Conservation (phyloP, 1,284 basidiomycete species). For the Ganoderma lingzhi region DNA sequence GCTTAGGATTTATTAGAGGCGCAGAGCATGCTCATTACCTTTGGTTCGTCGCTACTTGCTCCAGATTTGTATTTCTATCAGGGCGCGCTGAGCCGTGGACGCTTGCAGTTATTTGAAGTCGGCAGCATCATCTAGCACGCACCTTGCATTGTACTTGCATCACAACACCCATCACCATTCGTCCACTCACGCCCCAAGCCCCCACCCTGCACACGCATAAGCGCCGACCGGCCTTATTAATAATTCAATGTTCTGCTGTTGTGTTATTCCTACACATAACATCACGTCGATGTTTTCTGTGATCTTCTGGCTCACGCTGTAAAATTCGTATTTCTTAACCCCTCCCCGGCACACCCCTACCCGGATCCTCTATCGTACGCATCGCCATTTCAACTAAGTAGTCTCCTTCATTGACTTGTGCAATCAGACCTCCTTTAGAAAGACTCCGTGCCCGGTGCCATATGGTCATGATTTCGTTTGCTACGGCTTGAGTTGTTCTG, state of each 20-base stretch:
- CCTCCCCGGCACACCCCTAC: conserved; percentile 21
- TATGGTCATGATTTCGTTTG: background rate
- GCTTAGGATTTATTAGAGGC: conserved; percentile 10
- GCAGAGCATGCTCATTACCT: conserved; percentile 22
- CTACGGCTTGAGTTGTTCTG: background rate
- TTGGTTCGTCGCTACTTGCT: conserved; percentile 32
- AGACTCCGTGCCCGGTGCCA: background rate
- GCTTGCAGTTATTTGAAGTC: conserved; percentile 28
- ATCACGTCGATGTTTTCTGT: conserved; percentile 17
- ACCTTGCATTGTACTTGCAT: conserved; percentile 33
- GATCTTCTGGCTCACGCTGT: conserved; percentile 21
- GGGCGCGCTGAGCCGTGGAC: conserved; percentile 31
- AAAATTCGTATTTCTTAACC: conserved; percentile 18
- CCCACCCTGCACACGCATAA: conserved; percentile 8
- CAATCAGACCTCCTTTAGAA: conserved; percentile 10
- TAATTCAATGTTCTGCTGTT: conserved; percentile 28
- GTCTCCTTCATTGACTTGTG: conserved; percentile 16
- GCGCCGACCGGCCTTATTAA: background rate
- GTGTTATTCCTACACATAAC: conserved; percentile 36
- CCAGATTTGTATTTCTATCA: conserved; percentile 34
- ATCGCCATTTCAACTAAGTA: conserved; percentile 14
- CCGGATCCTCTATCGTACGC: conserved; percentile 29
- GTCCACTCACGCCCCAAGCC: conserved; percentile 8
- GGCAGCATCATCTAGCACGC: conserved; percentile 29
- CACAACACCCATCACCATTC: conserved; percentile 4